Evolutionary conservation across 1,284 basidiomycete species (phyloP), one percentile per base, ranked within the genome.

Genomic region (Pseudozyma flocculosa): DNA sequence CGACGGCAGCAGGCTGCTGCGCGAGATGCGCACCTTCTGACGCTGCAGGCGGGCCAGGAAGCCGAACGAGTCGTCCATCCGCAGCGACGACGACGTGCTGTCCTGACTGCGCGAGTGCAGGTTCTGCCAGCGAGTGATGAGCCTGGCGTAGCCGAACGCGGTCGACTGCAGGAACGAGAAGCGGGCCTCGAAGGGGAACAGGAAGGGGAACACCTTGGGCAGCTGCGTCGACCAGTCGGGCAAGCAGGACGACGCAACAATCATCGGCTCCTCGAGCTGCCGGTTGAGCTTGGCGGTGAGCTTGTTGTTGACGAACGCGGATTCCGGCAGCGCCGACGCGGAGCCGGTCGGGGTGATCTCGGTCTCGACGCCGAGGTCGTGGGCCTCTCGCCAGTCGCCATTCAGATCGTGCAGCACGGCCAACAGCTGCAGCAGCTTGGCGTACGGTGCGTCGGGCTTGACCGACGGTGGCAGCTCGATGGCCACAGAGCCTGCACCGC

Each of bases 221-320:
- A 99, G 84, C 77, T 96, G 92, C 37, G 90, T 81, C 1, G 93
- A 90, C 95, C 95, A 99, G 63, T 92, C 91, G 1, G 95, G 95
- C 13, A 98, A 81, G 79, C 93, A 97, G 38, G 89, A 89, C 68
- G 93, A 94, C 1, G 94, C 95, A 37, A 98, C 89, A 62, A 99
- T 94, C 90, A 98, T 95, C 0, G 92, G 91, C 78, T 99, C 95
- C 71, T 98, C 94, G 34, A 99, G 80, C 78, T 98, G 95, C 37
- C 95, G 85, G n/a, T 92, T 93, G 34, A 99, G 84, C 79, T 99
- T 98, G 21, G 95, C 95, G 1, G 92, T 93, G 41, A 99, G 82
- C 80, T 98, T 97, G 82, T 96, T 96, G 79, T 98, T 99, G 66
- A 98, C 86, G 75, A 98, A 98, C 0, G 89, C 85, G 1, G 87